Evolutionary conservation across 176 grass and related monocot species (phyloP), one percentile per base, ranked within the genome.

Genomic region (Oryza nivara): DNA sequence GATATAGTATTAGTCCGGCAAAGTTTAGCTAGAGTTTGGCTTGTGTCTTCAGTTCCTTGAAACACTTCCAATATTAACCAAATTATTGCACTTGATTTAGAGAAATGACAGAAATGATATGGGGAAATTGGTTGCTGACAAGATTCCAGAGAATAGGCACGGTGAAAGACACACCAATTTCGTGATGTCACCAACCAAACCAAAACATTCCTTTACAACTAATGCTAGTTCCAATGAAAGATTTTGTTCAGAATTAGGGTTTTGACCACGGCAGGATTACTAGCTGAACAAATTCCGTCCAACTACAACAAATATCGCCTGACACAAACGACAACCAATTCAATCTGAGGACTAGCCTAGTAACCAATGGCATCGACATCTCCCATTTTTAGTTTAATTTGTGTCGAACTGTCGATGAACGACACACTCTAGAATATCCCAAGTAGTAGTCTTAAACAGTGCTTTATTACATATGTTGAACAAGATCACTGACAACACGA

Each of bases 111-210:
- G 20, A 43, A 51, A 70, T 15, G 34, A 7, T 69, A 60, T 47
- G 32, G 17, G 19, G 30, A 14, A 26, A 12, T 11, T 41, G 28
- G 6, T 65, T n/a, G 16, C 13, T 36, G 6, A 14, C 17, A 61
- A 30, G 23, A 13, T 32, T 61, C 35, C 64, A 9, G 35, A 13
- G 0, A 23, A 35, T 1, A 43, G 36, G 6, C 6, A 38, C 17
- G 16, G 68, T 71, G 36, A 61, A 72, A 52, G 36, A 68, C 52
- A 72, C 51, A 51, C 52, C 51, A 41, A 72, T 45, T 65, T 45
- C 61, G 25, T 65, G 80, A 83, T 35, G 54, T 47, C 80, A 64
- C 80, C 14, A 64, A 72, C 69, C 54, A 41, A 56, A 79, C 47
- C 64, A 80, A 56, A 56, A 56, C 52, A 16, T 67, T 19, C 12